These are phyloP conservation scores for Phytophthora palmivora DNA, from an alignment of 352 stramenopile genomes.

Conservation along the genomic window DNA sequence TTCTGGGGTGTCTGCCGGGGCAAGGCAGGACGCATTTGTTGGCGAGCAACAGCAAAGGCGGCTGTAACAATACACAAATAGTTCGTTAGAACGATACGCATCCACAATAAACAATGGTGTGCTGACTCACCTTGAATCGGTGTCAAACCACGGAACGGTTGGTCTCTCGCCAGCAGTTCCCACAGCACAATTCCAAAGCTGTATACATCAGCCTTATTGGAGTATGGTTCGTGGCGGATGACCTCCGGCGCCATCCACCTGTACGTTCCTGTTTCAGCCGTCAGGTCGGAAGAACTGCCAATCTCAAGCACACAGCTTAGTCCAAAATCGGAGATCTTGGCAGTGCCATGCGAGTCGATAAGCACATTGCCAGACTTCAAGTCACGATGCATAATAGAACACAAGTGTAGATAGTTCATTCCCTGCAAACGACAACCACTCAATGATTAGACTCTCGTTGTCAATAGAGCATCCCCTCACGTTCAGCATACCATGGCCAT, in stretches of 20 bases:
- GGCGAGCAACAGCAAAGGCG: conserved; percentile 85
- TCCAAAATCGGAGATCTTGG: conserved; percentile 92
- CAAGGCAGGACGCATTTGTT: conserved; percentile 86
- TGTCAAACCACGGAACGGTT: conserved; percentile 85
- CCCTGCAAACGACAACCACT: conserved; percentile 53
- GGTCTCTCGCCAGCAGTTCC: conserved; percentile 87
- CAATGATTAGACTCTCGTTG: not conserved
- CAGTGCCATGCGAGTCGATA: conserved; percentile 80
- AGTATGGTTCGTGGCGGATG: conserved; percentile 94
- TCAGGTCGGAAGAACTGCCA: conserved; percentile 78
- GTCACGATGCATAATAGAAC: conserved; percentile 95
- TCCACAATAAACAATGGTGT: conserved; percentile 2
- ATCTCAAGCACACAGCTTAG: conserved; percentile 88
- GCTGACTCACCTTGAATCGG: conserved; percentile 79
- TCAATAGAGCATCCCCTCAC: not conserved
- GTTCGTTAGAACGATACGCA: not conserved
- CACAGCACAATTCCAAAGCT: conserved; percentile 92
- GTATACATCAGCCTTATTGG: conserved; percentile 95
- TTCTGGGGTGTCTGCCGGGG: conserved; percentile 85
- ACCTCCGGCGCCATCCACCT: conserved; percentile 97
- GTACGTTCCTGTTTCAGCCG: conserved; percentile 90
- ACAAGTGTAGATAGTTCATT: conserved; percentile 95
- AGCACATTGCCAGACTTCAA: conserved; percentile 96
- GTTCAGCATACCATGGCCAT: conserved; percentile 72
- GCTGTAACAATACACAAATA: conserved; percentile 38